phyloP scores from a whole-genome alignment of 2,329 filamentous ascomycete genomes.

The Penicillium paneum region DNA sequence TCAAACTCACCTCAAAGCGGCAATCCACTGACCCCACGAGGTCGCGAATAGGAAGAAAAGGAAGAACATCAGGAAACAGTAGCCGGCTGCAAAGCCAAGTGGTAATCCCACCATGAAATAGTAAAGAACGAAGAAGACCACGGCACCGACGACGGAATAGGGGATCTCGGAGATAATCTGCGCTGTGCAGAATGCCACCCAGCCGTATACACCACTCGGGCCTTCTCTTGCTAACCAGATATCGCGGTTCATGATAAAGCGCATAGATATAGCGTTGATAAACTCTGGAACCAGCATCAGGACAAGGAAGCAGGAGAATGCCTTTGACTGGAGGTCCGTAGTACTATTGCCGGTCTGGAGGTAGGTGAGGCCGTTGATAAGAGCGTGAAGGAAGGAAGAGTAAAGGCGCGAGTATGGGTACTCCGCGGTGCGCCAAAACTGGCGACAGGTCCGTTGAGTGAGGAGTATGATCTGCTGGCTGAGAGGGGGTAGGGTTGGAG shows the following conservation, averaged over 20 bases:
- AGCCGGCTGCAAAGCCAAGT: conserved; percentile 61
- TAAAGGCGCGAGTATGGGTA: conserved; percentile 74
- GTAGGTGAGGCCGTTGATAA: conserved; percentile 73
- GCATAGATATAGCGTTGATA: conserved; percentile 67
- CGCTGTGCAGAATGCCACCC: conserved; percentile 67
- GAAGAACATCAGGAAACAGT: conserved; percentile 69
- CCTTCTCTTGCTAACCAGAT: conserved; percentile 68
- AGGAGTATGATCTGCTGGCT: conserved; percentile 60
- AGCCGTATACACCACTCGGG: conserved; percentile 67
- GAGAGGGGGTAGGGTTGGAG: conserved; percentile 45
- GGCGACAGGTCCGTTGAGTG: conserved; percentile 64
- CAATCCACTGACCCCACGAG: conserved; percentile 76
- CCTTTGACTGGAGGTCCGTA: conserved; percentile 64
- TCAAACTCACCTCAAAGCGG: conserved; percentile 60
- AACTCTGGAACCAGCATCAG: conserved; percentile 63
- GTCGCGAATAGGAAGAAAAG: conserved; percentile 69
- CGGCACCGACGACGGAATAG: conserved; percentile 57
- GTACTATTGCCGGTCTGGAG: conserved; percentile 62
- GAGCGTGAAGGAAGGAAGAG: conserved; percentile 61
- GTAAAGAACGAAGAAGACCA: conserved; percentile 67
- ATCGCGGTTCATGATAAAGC: conserved; percentile 66
- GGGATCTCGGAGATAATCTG: conserved; percentile 68
- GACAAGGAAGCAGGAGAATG: conserved; percentile 65
- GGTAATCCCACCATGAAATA: conserved; percentile 70
- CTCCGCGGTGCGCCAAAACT: conserved; percentile 69